Conservation (phyloP, 306 rosid genomes). For the Medicago truncatula region DNA sequence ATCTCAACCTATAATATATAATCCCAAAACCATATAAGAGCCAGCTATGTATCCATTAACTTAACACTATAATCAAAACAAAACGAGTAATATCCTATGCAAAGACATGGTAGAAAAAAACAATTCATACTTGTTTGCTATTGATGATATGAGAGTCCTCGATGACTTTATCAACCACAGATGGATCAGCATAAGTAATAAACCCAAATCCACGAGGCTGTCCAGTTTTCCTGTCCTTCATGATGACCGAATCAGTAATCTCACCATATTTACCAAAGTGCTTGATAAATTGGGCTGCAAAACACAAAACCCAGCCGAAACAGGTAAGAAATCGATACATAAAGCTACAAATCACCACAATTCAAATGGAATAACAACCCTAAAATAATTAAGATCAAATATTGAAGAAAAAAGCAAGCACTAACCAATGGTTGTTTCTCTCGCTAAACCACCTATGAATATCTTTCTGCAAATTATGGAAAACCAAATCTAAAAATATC, state of each 20-base stretch:
- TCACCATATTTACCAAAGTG: conserved; percentile 89
- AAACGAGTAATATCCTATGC: conserved; percentile 39
- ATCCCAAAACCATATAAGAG: conserved; percentile 46
- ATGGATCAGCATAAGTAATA: conserved; percentile 80
- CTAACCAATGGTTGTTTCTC: conserved; percentile 93
- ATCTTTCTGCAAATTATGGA: conserved; percentile 84
- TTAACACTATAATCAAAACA: conserved; percentile 34
- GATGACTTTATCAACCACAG: conserved; percentile 90
- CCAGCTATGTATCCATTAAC: conserved; percentile 38
- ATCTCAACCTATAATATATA: conserved; percentile 72
- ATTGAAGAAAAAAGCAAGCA: conserved; percentile 42
- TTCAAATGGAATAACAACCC: conserved; percentile 34
- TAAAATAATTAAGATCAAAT: conserved; percentile 1
- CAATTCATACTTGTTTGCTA: conserved; percentile 74
- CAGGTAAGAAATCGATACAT: conserved; percentile 29
- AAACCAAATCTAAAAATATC: conserved; percentile 48
- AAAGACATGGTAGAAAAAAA: conserved; percentile 18
- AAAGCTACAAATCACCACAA: conserved; percentile 12
- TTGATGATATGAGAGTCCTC: conserved; percentile 81
- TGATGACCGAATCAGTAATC: conserved; percentile 85
- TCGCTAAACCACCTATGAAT: conserved; percentile 95
- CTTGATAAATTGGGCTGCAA: conserved; percentile 83
- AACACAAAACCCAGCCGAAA: conserved; percentile 23
- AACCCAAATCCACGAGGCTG: conserved; percentile 97
- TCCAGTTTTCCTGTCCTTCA: conserved; percentile 94